Conservation (phyloP, 495 filamentous ascomycete species). For the Xylaria venustula region DNA sequence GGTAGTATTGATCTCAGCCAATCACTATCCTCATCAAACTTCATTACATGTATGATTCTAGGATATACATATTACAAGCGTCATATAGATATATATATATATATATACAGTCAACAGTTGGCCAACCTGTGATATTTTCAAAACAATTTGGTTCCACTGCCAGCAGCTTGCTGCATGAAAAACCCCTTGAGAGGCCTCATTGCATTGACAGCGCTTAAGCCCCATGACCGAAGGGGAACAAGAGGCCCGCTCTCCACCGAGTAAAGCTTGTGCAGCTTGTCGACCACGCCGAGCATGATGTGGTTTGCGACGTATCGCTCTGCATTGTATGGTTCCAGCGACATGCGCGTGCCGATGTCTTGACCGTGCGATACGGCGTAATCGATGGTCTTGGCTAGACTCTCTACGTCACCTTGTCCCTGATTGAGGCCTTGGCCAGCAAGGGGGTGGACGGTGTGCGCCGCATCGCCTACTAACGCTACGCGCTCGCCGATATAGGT, state of each 20-base stretch:
- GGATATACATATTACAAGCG: neutral
- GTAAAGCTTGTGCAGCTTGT: slow-evolving; percentile 94
- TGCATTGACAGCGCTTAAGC: slow-evolving; percentile 74
- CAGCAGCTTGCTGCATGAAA: slow-evolving; percentile 88
- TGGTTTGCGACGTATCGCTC: slow-evolving; percentile 83
- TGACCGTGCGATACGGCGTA: slow-evolving; percentile 77
- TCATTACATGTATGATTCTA: neutral
- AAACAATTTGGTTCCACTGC: slow-evolving; percentile 49
- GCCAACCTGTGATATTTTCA: no score
- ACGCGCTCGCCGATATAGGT: slow-evolving; percentile 87
- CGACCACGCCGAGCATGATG: slow-evolving; percentile 81
- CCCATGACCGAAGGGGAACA: slow-evolving; percentile 72
- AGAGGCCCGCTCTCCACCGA: slow-evolving; percentile 71
- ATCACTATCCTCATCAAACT: neutral
- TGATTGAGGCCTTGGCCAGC: slow-evolving; percentile 95
- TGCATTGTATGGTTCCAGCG: slow-evolving; percentile 73
- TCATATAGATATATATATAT: neutral
- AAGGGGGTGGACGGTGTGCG: slow-evolving; percentile 91
- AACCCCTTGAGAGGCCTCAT: slow-evolving; percentile 76
- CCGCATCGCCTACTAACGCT: slow-evolving; percentile 89
- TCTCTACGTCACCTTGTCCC: slow-evolving; percentile 81
- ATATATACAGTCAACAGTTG: neutral
- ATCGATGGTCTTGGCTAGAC: slow-evolving; percentile 68
- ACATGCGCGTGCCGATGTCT: slow-evolving; percentile 73
- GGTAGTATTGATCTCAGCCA: neutral